These are phyloP conservation scores for Trichomonascaceae sp. DNA, from an alignment of 1,139 yeast species.

Conservation along the genomic window DNA sequence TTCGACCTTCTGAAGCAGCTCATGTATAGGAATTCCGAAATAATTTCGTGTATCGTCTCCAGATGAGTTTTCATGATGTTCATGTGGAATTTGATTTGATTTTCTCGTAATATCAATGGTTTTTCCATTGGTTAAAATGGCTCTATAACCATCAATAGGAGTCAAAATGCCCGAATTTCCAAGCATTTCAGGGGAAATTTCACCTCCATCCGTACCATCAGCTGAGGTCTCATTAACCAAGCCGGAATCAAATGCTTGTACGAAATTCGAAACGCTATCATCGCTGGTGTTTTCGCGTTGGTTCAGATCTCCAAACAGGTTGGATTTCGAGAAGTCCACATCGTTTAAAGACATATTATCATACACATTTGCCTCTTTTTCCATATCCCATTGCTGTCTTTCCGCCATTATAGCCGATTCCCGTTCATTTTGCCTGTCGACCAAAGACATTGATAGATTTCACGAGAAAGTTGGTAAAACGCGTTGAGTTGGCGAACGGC, in stretches of 20 bases:
- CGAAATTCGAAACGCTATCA: not conserved
- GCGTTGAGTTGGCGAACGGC: not conserved
- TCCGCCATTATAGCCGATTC: not conserved
- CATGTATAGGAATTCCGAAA: slow-evolving; percentile 30
- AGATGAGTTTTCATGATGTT: not conserved
- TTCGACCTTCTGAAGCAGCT: slow-evolving; percentile 19
- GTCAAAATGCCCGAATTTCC: not conserved
- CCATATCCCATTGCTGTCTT: not conserved
- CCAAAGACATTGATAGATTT: not conserved
- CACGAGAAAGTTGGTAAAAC: not conserved
- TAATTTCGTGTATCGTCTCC: slow-evolving; percentile 15
- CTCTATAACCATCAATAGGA: slow-evolving; percentile 3
- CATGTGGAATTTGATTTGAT: not conserved
- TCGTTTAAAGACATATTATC: not conserved
- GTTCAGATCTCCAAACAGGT: not conserved
- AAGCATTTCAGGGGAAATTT: not conserved
- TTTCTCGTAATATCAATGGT: slow-evolving; percentile 5
- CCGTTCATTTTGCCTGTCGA: not conserved
- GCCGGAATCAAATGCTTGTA: not conserved
- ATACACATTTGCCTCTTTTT: not conserved
- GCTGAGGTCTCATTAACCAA: not conserved
- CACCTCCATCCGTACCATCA: not conserved
- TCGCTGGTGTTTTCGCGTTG: not conserved
- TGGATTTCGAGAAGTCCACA: not conserved
- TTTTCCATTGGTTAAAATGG: slow-evolving; percentile 10